Percentiles rank a stretch among this genome's conserved stretches.
Evolutionary conservation across 148 eudicot species (phyloP).

Genomic region (Rhododendron molle): DNA sequence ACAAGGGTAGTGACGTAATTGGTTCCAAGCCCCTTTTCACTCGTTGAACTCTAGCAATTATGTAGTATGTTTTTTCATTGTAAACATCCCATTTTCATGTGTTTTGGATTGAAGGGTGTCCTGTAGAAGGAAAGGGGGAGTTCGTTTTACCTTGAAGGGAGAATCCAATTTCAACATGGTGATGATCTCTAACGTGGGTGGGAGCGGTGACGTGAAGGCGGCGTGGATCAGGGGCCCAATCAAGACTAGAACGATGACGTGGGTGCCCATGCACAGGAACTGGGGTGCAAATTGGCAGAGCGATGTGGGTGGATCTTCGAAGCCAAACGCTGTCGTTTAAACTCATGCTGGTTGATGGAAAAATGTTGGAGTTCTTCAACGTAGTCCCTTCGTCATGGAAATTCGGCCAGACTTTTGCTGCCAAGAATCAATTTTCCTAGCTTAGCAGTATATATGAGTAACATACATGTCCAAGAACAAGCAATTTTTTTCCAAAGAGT

Average conservation of each 20-base stretch:
- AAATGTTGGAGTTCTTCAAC: constrained; percentile 33
- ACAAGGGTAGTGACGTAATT: too few species aligned
- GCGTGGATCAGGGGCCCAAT: constrained; percentile 50
- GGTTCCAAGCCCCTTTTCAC: too few species aligned
- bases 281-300: constrained; percentile 89
- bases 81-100: not conserved
- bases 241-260: constrained; percentile 19
- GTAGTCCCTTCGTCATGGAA: constrained; percentile 70
- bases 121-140: constrained; percentile 66
- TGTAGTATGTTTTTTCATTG: not conserved
- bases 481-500: constrained; percentile 6
- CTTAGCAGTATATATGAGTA: not conserved
- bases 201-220: constrained; percentile 51
- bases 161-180: constrained; percentile 80
- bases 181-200: constrained; percentile 60
- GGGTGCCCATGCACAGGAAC: constrained; percentile 62
- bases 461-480: constrained; percentile 5
- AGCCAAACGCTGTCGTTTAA: constrained; percentile 53
- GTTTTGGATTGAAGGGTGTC: constrained; percentile 37
- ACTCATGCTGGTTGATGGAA: constrained; percentile 48
- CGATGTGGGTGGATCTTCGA: constrained; percentile 33
- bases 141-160: constrained; percentile 73
- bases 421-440: constrained; percentile 38
- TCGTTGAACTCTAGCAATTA: not conserved
- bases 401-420: constrained; percentile 64